Base-by-base conservation (phyloP, 495 filamentous ascomycete species). In the Talaromyces stipitatus region DNA sequence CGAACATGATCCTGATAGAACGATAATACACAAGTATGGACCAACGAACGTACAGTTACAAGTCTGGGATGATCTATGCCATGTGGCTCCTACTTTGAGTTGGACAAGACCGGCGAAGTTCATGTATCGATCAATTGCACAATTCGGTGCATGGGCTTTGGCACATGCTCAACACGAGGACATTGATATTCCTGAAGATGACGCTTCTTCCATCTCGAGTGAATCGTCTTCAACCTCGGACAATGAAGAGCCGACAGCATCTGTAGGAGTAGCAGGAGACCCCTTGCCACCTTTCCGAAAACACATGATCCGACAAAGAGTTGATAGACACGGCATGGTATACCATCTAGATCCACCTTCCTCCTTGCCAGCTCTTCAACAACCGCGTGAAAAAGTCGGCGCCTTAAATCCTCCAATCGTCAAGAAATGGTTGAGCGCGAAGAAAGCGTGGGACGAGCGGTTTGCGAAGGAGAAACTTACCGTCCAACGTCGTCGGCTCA, bases 41-140 rank as follows among this genome's bases (percentile, higher is more conserved):
- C 87, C 90, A 2, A 97, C 92, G 0, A 85, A 95, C 64, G 92
- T 97, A 8, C 91, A 95, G 67, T 75, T 97, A n/a, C 92, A 97
- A 68, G 87, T 97, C 6, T 97, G 92, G 90, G 92, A 97, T 28
- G 84, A 95, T 64, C 73, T 96, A 16, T 97, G 92, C 54, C 92
- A 97, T 66, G 92, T 96, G 11, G 88, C 86, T 2, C 89, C 91
- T 4, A 95, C 91, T 1, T 74, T 97, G 11, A 92, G 88, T 66
- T 97, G 92, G 64, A 96, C 92, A 0, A 77, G 84, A n/a, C 92
- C 92, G 1, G 92, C 92, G 9, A 97, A 96, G 63, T 89, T 87
- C 65, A 96, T 97, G 90, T 96, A 88, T 66, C 82, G 90, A 22
- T 85, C 86, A 7, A 84, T 97, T 23, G 88, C 92, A 1, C 91